Evolutionary conservation across 140 eudicot species (phyloP), one percentile per base, ranked within the genome.

Genomic region (Ambrosia hybrid): DNA sequence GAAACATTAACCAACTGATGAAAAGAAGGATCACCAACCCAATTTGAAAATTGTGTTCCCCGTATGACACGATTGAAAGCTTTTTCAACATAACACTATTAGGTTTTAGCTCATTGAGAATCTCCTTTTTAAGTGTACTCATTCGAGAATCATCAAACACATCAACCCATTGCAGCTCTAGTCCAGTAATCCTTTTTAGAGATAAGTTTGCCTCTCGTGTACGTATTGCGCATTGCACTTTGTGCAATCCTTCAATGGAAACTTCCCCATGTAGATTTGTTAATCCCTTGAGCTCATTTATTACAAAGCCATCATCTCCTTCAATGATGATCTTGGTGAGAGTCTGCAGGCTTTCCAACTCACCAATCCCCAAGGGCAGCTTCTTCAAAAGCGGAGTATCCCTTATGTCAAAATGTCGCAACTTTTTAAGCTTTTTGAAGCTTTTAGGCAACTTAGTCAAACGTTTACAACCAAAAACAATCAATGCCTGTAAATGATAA

Each of bases 261-360:
- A 61, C 1, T 61, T 61, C 21, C 5, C 67, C 48, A 4, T 36
- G 48, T 4, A 61, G 48, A 61, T 61, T 13, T 0, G 4, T 0
- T 34, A 61, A 61, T 4, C 46, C 21, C 4, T 12, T 61, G 4
- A 61, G 48, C 48, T 34, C 3, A 4, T 46, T 2, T 61, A 61
- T 61, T 61, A 0, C 45, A 13, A 61, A 36, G 5, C 46, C 67
- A 36, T 4, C 10, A 1, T 61, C 48, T 61, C 10, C 4, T 12
- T 9, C 21, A 13, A 34, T 36, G 11, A 61, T 34, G 21, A 61
- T 61, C 64, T 26, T 26, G 38, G n/a, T 26, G 0, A 26, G 41
- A 12, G 67, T 61, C 4, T 13, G 46, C 13, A 61, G 26, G 43
- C 46, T 34, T 36, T 33, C 73, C 21, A 84, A 36, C 49, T 70